Evolutionary conservation across 371 early-diverging fungal genomes (phyloP).

Genomic region (Gilbertella persicaria): DNA sequence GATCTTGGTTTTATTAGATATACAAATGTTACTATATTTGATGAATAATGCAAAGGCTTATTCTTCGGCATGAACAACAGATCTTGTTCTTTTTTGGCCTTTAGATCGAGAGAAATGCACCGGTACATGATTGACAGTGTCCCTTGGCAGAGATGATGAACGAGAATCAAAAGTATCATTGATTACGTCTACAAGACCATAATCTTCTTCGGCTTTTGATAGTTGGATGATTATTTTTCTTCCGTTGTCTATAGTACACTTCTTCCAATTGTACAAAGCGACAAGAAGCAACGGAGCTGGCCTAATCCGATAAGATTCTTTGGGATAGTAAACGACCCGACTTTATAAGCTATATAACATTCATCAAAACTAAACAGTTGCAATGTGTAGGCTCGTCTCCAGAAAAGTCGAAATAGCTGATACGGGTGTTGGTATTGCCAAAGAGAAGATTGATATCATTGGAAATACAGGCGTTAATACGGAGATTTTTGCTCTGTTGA

Average conservation of each 20-base stretch:
- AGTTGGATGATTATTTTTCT: background rate
- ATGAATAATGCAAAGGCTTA: constrained; percentile 8
- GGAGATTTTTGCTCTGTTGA: constrained; percentile 13
- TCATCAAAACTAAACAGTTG: constrained; percentile 4
- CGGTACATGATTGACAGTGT: background rate
- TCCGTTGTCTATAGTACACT: constrained; percentile 2
- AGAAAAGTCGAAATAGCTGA: constrained; percentile 5
- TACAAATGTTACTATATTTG: no score
- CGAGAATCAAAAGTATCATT: constrained; percentile 4
- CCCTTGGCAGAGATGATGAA: background rate
- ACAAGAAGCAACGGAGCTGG: constrained; percentile 10
- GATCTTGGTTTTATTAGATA: no score
- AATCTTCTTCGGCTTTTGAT: constrained; percentile 3
- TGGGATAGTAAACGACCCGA: constrained; percentile 4
- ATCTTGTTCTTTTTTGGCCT: constrained; percentile 9
- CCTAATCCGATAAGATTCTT: constrained; percentile 6
- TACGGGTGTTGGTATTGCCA: constrained; percentile 1
- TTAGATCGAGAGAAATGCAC: constrained; percentile 9
- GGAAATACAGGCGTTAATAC: constrained; percentile 8
- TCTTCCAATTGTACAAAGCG: constrained; percentile 7
- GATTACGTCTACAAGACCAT: constrained; percentile 7
- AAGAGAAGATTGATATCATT: constrained; percentile 13
- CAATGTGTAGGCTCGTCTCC: constrained; percentile 7
- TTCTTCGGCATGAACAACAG: background rate
- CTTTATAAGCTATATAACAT: constrained; percentile 1